phyloP scores from a whole-genome alignment of 1,139 yeast genomes.

The Protomyces inundatus region DNA sequence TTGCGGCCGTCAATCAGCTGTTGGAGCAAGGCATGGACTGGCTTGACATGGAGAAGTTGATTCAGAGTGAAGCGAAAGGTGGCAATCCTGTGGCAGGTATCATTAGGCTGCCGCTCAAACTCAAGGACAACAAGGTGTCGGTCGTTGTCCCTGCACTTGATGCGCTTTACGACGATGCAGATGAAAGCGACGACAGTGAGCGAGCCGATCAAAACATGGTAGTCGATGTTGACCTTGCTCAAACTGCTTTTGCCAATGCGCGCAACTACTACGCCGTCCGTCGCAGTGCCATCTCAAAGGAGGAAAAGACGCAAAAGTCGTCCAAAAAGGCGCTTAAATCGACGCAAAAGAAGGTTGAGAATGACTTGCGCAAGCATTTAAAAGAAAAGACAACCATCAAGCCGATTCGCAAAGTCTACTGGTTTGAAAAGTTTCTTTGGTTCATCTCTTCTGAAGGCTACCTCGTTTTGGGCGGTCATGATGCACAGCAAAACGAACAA shows the following conservation, averaged over 20 bases:
- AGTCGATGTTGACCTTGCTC: conserved; percentile 61
- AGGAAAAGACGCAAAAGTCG: conserved; percentile 71
- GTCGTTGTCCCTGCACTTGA: conserved; percentile 53
- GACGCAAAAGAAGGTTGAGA: conserved; percentile 72
- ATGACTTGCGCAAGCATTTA: conserved; percentile 62
- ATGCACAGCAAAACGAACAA: conserved; percentile 75
- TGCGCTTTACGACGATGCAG: conserved; percentile 38
- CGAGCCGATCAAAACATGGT: conserved; percentile 43
- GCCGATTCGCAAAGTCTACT: conserved; percentile 41
- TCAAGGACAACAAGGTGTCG: conserved; percentile 63
- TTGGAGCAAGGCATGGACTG: conserved; percentile 90
- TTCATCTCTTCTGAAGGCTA: conserved; percentile 85
- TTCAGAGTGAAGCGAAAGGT: conserved; percentile 62
- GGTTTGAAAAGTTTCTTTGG: conserved; percentile 96
- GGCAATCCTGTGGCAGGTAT: conserved; percentile 59
- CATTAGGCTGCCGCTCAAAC: conserved; percentile 64
- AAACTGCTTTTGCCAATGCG: conserved; percentile 87
- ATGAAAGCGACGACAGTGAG: conserved; percentile 37
- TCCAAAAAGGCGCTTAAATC: conserved; percentile 75
- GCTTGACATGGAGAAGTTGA: conserved; percentile 76
- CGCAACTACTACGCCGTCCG: conserved; percentile 76
- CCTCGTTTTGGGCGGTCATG: conserved; percentile 80
- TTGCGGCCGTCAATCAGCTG: conserved; percentile 57
- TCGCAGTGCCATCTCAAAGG: conserved; percentile 71
- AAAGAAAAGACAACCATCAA: conserved; percentile 51